Evolutionary conservation across 2,329 filamentous ascomycete genomes (phyloP).

Genomic region (Colletotrichum agaves): DNA sequence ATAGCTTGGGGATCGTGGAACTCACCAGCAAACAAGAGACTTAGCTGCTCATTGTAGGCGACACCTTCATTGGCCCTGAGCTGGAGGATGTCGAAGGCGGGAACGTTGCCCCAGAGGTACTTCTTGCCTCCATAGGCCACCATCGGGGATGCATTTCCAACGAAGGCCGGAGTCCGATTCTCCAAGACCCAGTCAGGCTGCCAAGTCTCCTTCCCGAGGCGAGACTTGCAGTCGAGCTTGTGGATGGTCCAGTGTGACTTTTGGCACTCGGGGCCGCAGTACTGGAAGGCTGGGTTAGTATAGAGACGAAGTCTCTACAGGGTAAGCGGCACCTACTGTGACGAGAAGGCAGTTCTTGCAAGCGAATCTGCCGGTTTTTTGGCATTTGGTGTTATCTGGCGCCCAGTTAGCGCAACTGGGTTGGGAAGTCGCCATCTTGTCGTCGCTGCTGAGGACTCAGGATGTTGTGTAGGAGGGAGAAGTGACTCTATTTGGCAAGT

Average conservation of each 20-base stretch:
- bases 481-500: too few species aligned
- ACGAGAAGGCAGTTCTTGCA: conserved; percentile 24
- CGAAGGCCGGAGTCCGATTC: conserved; percentile 42
- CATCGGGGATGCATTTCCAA: conserved; percentile 1
- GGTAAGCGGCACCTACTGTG: not conserved
- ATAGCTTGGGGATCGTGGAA: not conserved
- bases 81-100: not conserved
- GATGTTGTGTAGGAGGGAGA: too few species aligned
- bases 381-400: not conserved
- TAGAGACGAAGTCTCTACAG: too few species aligned
- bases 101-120: conserved; percentile 36
- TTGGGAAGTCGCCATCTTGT: not conserved
- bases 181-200: conserved; percentile 44
- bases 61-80: conserved; percentile 17
- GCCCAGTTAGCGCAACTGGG: not conserved
- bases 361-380: not conserved
- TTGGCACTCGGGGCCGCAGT: conserved; percentile 47
- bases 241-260: conserved; percentile 44
- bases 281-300: conserved; percentile 8
- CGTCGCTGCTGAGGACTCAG: too few species aligned
- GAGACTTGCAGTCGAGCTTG: conserved; percentile 45
- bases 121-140: not conserved
- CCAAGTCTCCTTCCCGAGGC: conserved; percentile 44
- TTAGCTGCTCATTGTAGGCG: conserved; percentile 1
- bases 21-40: conserved; percentile 31